Evolutionary conservation across 164 flowering plant genomes (phyloP).

Genomic region (Cinnamomum micranthum): DNA sequence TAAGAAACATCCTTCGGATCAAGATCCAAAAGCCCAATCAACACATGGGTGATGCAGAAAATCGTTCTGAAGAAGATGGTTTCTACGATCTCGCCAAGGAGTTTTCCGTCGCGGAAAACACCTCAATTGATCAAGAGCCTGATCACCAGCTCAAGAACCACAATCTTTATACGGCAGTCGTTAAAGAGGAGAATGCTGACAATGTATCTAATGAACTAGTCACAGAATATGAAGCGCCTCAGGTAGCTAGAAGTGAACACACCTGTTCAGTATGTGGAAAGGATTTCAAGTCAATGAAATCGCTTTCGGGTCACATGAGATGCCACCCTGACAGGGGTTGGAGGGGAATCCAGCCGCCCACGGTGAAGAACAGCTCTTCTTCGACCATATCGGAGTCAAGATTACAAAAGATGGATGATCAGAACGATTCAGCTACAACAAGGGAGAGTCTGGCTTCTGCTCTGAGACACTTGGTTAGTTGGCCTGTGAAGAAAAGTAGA

Average conservation of each 20-base stretch:
- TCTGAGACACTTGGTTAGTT: constrained; percentile 8
- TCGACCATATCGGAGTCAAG: constrained; percentile 18
- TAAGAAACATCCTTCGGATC: background rate
- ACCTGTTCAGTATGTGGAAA: constrained; percentile 40
- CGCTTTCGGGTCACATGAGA: constrained; percentile 78
- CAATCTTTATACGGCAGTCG: background rate
- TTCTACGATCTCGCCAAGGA: background rate
- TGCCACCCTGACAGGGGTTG: constrained; percentile 60
- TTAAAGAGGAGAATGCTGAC: background rate
- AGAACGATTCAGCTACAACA: constrained; percentile 12
- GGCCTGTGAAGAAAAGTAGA: constrained; percentile 38
- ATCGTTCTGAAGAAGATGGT: background rate
- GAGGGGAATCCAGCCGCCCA: constrained; percentile 50
- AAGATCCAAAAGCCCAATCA: background rate
- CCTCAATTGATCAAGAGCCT: background rate
- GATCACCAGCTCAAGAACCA: background rate
- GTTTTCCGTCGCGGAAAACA: background rate
- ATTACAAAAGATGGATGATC: constrained; percentile 6
- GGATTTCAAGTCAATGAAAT: constrained; percentile 46
- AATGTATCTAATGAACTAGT: background rate
- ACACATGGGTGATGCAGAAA: background rate
- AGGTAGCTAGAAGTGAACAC: background rate
- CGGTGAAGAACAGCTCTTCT: constrained; percentile 13
- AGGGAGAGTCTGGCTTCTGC: background rate
- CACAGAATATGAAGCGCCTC: background rate